phyloP scores from a whole-genome alignment of 192 early-diverging fungal genomes.

The Dissophora globulifera region DNA sequence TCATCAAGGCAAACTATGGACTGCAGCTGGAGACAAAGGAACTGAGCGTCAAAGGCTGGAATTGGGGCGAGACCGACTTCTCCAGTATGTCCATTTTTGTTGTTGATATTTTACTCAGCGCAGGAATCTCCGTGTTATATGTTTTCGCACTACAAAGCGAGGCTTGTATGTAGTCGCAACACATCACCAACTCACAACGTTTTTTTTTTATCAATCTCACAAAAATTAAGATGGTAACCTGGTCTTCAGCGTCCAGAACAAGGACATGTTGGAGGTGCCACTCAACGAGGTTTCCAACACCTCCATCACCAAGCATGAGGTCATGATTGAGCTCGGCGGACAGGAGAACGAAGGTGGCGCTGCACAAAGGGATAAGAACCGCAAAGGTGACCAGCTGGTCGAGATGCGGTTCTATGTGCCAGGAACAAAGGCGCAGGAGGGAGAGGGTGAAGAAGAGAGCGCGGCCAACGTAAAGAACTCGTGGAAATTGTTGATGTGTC shows the following conservation, averaged over 20 bases:
- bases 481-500: no score
- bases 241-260: conserved; percentile 84
- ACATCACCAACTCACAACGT: no score
- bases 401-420: conserved; percentile 96
- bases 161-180: no score
- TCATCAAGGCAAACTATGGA: conserved; percentile 76
- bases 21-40: conserved; percentile 84
- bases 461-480: conserved; percentile 51
- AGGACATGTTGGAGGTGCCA: conserved; percentile 92
- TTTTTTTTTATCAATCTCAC: no score
- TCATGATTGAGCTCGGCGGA: conserved; percentile 87
- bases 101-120: neutral
- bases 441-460: conserved; percentile 59
- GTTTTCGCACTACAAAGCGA: no score
- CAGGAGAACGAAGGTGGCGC: conserved; percentile 63
- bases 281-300: conserved; percentile 88
- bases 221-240: conserved; percentile 61
- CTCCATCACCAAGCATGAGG: conserved; percentile 89
- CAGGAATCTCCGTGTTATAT: no score
- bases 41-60: conserved; percentile 91
- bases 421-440: conserved; percentile 69
- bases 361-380: conserved; percentile 58
- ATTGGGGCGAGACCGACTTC: conserved; percentile 95
- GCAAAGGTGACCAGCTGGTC: conserved; percentile 81
- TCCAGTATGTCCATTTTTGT: conserved; percentile 62